Conservation (phyloP, 306 rosid genomes). For the Fragaria vesca region DNA sequence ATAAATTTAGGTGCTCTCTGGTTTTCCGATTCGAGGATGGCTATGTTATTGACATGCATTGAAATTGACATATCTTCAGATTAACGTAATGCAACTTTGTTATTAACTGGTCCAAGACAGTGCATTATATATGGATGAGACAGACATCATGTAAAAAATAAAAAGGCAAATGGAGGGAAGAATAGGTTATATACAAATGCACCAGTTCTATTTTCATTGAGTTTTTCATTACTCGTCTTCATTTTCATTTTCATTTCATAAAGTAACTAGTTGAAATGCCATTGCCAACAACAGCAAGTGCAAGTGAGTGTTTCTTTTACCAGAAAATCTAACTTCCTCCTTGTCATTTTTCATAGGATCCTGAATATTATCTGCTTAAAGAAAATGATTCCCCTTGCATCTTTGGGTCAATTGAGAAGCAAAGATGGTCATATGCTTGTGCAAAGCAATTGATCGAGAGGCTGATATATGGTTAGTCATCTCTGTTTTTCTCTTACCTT, state of each 20-base stretch:
- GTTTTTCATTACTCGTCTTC: neutral
- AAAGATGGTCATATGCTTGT: slow-evolving; percentile 95
- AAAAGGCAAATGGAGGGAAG: neutral
- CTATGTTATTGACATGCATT: neutral
- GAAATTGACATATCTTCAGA: neutral
- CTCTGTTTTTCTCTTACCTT: neutral
- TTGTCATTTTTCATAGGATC: slow-evolving; percentile 52
- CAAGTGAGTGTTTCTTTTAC: neutral
- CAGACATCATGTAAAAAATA: neutral
- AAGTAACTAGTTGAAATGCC: neutral
- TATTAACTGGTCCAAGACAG: neutral
- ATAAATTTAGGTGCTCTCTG: neutral
- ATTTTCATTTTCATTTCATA: neutral
- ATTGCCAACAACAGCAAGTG: neutral
- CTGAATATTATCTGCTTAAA: slow-evolving; percentile 70
- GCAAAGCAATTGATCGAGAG: slow-evolving; percentile 95
- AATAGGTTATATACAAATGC: neutral
- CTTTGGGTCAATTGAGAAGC: slow-evolving; percentile 90
- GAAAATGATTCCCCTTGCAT: slow-evolving; percentile 89
- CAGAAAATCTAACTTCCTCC: slow-evolving; percentile 9
- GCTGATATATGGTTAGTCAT: slow-evolving; percentile 71
- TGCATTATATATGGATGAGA: neutral
- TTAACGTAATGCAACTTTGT: neutral
- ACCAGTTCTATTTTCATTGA: neutral
- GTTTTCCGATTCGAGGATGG: neutral